A percentile compares a stretch with the other conserved stretches of the same genome.
Conservation (phyloP, 2,329 filamentous ascomycete species). For the Xylaria sp. region DNA sequence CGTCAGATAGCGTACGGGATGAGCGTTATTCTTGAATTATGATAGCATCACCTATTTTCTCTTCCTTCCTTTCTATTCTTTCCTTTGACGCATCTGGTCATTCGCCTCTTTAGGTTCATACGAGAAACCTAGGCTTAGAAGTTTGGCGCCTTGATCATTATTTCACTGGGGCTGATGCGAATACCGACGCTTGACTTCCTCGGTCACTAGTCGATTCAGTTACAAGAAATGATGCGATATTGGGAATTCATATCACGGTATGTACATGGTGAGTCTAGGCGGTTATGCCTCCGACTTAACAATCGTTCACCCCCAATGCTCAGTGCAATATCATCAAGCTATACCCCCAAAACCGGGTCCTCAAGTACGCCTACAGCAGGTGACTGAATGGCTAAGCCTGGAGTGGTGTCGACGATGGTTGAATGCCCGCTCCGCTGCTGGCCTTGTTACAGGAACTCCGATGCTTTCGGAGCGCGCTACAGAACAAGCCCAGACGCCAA, state of each 20-base stretch:
- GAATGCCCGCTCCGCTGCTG: no score
- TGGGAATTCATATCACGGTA: no score
- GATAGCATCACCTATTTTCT: neutral
- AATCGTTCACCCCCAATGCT: no score
- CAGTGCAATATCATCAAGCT: no score
- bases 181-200: neutral
- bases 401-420: no score
- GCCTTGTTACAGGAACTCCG: neutral
- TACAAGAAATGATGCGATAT: neutral
- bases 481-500: slow-evolving; percentile 15
- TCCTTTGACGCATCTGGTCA: neutral
- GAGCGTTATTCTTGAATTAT: neutral
- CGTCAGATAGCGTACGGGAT: neutral
- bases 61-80: neutral
- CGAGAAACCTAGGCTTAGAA: neutral
- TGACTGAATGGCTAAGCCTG: no score
- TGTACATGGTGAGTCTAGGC: neutral
- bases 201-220: neutral
- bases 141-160: neutral
- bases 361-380: no score
- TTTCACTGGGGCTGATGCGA: neutral
- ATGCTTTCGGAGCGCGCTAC: neutral
- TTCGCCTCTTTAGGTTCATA: no score
- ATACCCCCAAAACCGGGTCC: no score
- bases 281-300: no score